Evolutionary conservation across 805 yeast species (phyloP).

Genomic region (Kazachstania taianensis): DNA sequence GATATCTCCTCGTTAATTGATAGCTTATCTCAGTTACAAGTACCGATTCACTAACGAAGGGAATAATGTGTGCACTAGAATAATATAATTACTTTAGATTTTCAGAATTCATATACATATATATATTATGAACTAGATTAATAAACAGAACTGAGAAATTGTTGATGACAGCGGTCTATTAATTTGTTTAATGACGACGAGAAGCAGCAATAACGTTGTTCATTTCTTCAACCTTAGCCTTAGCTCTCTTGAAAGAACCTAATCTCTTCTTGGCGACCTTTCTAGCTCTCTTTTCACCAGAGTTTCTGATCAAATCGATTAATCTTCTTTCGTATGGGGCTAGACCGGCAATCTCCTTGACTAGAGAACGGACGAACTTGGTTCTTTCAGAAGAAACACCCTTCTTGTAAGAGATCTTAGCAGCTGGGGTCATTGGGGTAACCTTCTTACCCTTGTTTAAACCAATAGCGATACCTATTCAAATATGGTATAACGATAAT

Average conservation of each 20-base stretch:
- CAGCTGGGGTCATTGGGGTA: conserved; percentile 71
- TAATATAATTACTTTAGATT: too few species aligned
- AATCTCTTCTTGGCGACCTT: conserved; percentile 99
- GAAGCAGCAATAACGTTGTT: conserved; percentile 91
- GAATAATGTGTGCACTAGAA: too few species aligned
- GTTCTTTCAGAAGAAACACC: conserved; percentile 95
- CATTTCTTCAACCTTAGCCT: conserved; percentile 99
- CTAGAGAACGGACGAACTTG: conserved; percentile 86
- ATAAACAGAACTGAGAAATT: too few species aligned
- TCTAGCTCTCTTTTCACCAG: conserved; percentile 99
- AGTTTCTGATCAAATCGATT: conserved; percentile 98
- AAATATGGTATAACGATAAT: too few species aligned
- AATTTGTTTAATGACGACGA: conserved; percentile 68
- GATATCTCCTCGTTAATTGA: too few species aligned
- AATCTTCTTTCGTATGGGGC: conserved; percentile 99
- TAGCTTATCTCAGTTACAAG: too few species aligned
- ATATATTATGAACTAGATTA: too few species aligned
- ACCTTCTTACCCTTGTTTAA: conserved; percentile 99
- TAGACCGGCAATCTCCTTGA: conserved; percentile 95
- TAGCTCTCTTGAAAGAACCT: conserved; percentile 99
- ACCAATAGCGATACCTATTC: conserved; percentile 88
- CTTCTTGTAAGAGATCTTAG: conserved; percentile 91
- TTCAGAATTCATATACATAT: too few species aligned
- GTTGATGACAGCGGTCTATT: not conserved
- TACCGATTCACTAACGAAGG: too few species aligned